Evolutionary conservation across 495 filamentous ascomycete genomes (phyloP).

Genomic region (Pseudomonodictys pantanalensis): DNA sequence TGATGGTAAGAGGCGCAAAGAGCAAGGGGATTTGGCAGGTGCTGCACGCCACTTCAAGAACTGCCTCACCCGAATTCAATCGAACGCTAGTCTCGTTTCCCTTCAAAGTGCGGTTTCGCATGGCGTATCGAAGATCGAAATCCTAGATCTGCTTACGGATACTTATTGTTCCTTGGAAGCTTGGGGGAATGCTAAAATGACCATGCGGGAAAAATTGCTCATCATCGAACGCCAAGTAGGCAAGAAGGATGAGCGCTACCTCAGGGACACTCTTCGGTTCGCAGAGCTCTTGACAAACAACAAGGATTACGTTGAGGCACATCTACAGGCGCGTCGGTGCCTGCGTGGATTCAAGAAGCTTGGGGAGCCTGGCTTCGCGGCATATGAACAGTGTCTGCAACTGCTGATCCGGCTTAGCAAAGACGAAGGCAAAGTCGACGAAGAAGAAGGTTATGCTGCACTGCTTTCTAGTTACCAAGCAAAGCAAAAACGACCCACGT

Average conservation of each 20-base stretch:
- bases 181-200: slow-evolving; percentile 5
- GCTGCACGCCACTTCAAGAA: slow-evolving; percentile 10
- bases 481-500: not conserved
- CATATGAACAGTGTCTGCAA: not conserved
- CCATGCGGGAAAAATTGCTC: slow-evolving; percentile 8
- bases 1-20: not conserved
- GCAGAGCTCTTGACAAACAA: slow-evolving; percentile 3
- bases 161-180: not conserved
- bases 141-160: slow-evolving; percentile 1
- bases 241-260: not conserved
- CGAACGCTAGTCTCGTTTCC: not conserved
- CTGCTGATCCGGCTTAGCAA: slow-evolving; percentile 1
- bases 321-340: slow-evolving; percentile 5
- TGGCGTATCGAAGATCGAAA: not conserved
- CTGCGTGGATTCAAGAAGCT: slow-evolving; percentile 14
- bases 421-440: slow-evolving; percentile 10
- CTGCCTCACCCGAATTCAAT: not conserved
- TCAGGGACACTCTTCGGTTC: slow-evolving; percentile 1
- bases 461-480: not conserved
- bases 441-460: slow-evolving; percentile 10
- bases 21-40: not conserved
- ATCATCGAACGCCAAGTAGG: slow-evolving; percentile 1
- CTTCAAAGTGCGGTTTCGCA: not conserved
- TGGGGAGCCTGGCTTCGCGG: not conserved
- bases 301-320: slow-evolving; percentile 5